Conservation (phyloP, 306 rosid genomes). For the Abrus precatorius region DNA sequence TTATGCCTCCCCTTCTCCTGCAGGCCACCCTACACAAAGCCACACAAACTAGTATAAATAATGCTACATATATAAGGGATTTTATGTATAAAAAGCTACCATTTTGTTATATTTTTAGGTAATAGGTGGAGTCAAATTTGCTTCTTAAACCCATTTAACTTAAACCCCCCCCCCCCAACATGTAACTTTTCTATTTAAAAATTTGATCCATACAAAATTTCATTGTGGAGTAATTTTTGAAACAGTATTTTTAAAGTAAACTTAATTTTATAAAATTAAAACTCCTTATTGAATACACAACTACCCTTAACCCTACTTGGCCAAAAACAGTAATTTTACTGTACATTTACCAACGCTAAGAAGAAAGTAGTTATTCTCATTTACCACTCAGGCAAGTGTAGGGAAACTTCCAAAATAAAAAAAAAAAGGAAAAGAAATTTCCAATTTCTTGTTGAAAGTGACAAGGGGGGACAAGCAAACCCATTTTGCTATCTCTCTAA, state of each 20-base stretch:
- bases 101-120: no score
- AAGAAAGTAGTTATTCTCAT: slow-evolving; percentile 2
- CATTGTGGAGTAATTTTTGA: no score
- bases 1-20: slow-evolving; percentile 88
- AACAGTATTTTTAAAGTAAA: no score
- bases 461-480: background rate
- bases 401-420: slow-evolving; percentile 37
- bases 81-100: background rate
- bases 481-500: background rate
- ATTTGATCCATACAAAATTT: no score
- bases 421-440: background rate
- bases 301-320: background rate
- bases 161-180: no score
- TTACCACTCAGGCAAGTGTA: slow-evolving; percentile 4
- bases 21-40: slow-evolving; percentile 77
- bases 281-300: no score
- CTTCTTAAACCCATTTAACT: no score
- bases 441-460: slow-evolving; percentile 27
- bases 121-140: no score
- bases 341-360: background rate
- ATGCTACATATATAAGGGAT: background rate
- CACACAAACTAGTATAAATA: background rate
- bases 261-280: no score
- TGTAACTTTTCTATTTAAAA: no score
- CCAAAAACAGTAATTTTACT: background rate